Evolutionary conservation across 177 flowering plant genomes (phyloP).

Genomic region (Vitis hybrid): DNA sequence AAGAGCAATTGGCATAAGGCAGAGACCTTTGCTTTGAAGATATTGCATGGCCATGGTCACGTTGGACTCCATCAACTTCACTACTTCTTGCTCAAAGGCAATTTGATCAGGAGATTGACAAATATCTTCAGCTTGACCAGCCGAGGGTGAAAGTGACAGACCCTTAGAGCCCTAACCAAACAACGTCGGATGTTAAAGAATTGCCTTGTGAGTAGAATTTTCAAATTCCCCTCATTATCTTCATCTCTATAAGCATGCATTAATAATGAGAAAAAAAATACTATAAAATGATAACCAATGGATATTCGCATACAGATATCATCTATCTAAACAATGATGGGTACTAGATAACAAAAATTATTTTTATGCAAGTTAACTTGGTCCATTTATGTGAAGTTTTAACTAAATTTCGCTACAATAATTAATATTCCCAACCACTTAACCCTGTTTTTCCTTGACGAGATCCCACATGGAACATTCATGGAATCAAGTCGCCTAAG

Average conservation of each 20-base stretch:
- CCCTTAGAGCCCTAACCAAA: slow-evolving; percentile 16
- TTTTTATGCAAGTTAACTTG: neutral
- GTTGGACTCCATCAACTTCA: slow-evolving; percentile 27
- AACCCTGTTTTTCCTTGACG: neutral
- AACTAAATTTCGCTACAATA: neutral
- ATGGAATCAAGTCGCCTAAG: no score
- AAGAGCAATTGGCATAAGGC: slow-evolving; percentile 31
- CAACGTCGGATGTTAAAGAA: neutral
- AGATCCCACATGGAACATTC: no score
- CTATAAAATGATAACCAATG: no score
- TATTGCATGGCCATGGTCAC: slow-evolving; percentile 26
- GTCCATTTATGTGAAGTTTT: neutral
- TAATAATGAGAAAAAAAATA: no score
- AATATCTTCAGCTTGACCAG: slow-evolving; percentile 15
- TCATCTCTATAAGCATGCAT: neutral
- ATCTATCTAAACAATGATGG: neutral
- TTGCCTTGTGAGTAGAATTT: neutral
- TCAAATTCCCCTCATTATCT: neutral
- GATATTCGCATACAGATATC: neutral
- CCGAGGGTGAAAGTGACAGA: slow-evolving; percentile 12
- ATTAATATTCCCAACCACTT: neutral
- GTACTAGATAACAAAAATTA: neutral
- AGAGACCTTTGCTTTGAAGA: slow-evolving; percentile 32
- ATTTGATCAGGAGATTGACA: slow-evolving; percentile 14
- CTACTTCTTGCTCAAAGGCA: slow-evolving; percentile 24